These are phyloP conservation scores for Saccharomyces hybrid DNA, from an alignment of 1,139 yeast species.

Conservation along the genomic window DNA sequence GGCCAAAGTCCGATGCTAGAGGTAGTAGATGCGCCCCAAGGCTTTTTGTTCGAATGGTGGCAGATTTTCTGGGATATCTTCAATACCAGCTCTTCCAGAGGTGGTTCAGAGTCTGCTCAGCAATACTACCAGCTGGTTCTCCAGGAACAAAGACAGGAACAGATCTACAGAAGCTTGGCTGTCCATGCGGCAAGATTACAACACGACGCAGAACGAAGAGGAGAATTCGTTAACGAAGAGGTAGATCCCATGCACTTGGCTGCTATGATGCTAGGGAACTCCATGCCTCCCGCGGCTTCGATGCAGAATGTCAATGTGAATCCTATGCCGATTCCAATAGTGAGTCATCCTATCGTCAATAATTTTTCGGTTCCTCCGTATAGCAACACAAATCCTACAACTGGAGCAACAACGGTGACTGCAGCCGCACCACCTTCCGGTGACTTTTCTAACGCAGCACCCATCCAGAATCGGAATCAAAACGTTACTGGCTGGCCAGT, in stretches of 20 bases:
- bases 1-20: conserved; percentile 15
- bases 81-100: conserved; percentile 66
- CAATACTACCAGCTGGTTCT: conserved; percentile 67
- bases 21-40: conserved; percentile 68
- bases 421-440: conserved; percentile 6
- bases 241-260: conserved; percentile 19
- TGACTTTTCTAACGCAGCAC: not conserved
- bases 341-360: not conserved
- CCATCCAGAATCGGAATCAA: conserved; percentile 2
- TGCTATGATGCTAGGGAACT: conserved; percentile 8
- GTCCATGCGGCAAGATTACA: conserved; percentile 36
- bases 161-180: conserved; percentile 41
- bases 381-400: conserved; percentile 20
- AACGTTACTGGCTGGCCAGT: conserved; percentile 15
- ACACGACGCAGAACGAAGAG: conserved; percentile 26
- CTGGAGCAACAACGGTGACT: conserved; percentile 15
- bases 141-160: conserved; percentile 57
- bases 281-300: not conserved
- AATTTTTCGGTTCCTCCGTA: conserved; percentile 7
- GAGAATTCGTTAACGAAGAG: conserved; percentile 19
- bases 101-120: conserved; percentile 55
- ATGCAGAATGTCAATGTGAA: conserved; percentile 1
- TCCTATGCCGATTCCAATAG: conserved; percentile 1
- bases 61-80: conserved; percentile 91
- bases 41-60: conserved; percentile 94